phyloP scores from a whole-genome alignment of 2,329 filamentous ascomycete genomes.

The Aspergillus floridensis region DNA sequence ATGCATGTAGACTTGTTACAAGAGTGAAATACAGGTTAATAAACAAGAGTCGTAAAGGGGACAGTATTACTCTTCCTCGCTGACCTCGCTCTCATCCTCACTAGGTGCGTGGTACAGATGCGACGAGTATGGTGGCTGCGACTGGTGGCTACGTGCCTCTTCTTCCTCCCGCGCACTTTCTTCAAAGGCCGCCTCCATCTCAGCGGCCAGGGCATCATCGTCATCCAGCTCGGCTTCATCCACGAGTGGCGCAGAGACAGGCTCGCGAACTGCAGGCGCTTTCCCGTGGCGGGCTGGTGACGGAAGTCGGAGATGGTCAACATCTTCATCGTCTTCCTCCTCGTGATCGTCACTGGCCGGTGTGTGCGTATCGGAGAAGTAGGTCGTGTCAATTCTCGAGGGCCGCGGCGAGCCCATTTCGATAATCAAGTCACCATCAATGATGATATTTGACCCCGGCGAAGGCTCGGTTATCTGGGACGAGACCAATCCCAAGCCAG shows the following conservation, averaged over 20 bases:
- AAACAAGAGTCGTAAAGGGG: not conserved
- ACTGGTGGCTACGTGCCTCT: constrained; percentile 40
- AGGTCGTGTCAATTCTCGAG: constrained; percentile 39
- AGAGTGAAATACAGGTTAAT: constrained; percentile 3
- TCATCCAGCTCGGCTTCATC: constrained; percentile 35
- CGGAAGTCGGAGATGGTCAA: constrained; percentile 38
- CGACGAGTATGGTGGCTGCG: constrained; percentile 24
- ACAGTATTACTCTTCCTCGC: constrained; percentile 59
- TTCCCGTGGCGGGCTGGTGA: constrained; percentile 33
- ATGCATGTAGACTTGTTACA: constrained; percentile 11
- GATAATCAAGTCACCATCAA: constrained; percentile 48
- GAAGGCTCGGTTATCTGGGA: constrained; percentile 35
- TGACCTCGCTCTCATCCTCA: constrained; percentile 63
- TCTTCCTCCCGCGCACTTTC: constrained; percentile 41
- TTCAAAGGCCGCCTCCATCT: constrained; percentile 56
- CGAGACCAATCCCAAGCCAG: constrained; percentile 28
- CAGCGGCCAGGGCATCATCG: constrained; percentile 56
- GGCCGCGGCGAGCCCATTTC: constrained; percentile 49
- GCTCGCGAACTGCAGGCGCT: constrained; percentile 15
- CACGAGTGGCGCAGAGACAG: constrained; percentile 19
- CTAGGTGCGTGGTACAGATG: constrained; percentile 37
- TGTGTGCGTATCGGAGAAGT: constrained; percentile 44
- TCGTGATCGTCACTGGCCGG: constrained; percentile 35
- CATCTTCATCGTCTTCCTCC: constrained; percentile 42
- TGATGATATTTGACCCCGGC: constrained; percentile 44